Percentiles rank a stretch among this genome's conserved stretches.
These are phyloP conservation scores for Apiospora sp. DNA, from an alignment of 2,329 filamentous ascomycete species.

Conservation along the genomic window DNA sequence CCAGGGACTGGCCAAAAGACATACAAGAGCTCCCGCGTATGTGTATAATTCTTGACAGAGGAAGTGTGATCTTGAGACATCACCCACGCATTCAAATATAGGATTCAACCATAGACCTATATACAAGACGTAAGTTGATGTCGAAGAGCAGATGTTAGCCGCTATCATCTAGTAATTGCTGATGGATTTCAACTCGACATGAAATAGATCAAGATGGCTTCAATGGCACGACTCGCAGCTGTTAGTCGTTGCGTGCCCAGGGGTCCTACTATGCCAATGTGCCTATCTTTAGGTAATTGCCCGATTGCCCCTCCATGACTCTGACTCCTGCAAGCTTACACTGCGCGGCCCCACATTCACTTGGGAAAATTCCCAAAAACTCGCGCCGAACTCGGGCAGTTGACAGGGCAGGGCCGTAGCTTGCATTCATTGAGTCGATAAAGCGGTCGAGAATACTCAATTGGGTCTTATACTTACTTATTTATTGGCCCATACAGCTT, in stretches of 20 bases:
- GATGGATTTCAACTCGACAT: not conserved
- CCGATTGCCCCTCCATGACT: slow-evolving; percentile 15
- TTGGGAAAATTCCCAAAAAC: slow-evolving; percentile 1
- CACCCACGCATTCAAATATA: not conserved
- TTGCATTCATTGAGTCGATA: not conserved
- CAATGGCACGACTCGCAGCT: not conserved
- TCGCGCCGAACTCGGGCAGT: slow-evolving; percentile 14
- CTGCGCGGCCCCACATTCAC: not conserved
- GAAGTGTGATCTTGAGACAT: too few species aligned
- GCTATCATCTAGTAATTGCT: not conserved
- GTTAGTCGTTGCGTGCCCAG: not conserved
- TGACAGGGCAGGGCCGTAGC: not conserved
- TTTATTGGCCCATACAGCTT: not conserved
- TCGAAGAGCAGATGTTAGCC: not conserved
- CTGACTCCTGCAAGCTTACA: not conserved
- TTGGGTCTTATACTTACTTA: not conserved
- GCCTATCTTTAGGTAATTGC: slow-evolving; percentile 10
- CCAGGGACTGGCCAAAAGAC: not conserved
- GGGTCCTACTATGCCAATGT: not conserved
- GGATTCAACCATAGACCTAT: not conserved
- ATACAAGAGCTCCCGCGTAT: not conserved
- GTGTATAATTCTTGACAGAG: too few species aligned
- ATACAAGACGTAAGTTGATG: not conserved
- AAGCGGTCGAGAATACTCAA: not conserved
- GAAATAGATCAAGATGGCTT: not conserved